These are phyloP conservation scores for Batkoa obscura DNA, from an alignment of 371 early-diverging fungal species.

Conservation along the genomic window DNA sequence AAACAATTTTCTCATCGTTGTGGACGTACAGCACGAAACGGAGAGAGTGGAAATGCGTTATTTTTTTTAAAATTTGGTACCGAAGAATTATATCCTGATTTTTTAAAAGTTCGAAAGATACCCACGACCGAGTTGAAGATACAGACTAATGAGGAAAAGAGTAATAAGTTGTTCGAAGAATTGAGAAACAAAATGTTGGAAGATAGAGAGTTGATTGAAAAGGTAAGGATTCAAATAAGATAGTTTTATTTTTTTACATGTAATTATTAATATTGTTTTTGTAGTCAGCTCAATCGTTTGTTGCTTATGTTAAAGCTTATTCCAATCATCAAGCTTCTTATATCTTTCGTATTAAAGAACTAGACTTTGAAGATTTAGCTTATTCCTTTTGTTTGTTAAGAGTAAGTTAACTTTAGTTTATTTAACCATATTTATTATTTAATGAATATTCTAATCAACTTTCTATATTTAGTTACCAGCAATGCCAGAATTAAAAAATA, in stretches of 20 bases:
- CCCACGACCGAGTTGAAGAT: slow-evolving; percentile 37
- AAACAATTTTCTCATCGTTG: slow-evolving; percentile 95
- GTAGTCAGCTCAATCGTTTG: slow-evolving; percentile 55
- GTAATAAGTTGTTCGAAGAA: slow-evolving; percentile 11
- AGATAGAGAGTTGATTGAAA: slow-evolving; percentile 57
- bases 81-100: slow-evolving; percentile 83
- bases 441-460: neutral
- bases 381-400: slow-evolving; percentile 55
- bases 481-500: slow-evolving; percentile 71
- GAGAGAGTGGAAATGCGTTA: slow-evolving; percentile 74
- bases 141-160: slow-evolving; percentile 13
- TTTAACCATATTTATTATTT: neutral
- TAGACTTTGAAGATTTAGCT: slow-evolving; percentile 54
- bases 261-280: neutral
- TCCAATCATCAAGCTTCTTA: slow-evolving; percentile 80
- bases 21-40: slow-evolving; percentile 92
- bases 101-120: slow-evolving; percentile 70
- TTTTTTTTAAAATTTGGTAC: slow-evolving; percentile 50
- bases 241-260: slow-evolving; percentile 2
- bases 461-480: slow-evolving; percentile 38
- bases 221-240: neutral
- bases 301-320: slow-evolving; percentile 73
- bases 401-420: slow-evolving; percentile 7
- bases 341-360: slow-evolving; percentile 73
- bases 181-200: slow-evolving; percentile 19